These are phyloP conservation scores for Nicotiana undulata DNA, from an alignment of 257 asterid species.

Conservation along the genomic window DNA sequence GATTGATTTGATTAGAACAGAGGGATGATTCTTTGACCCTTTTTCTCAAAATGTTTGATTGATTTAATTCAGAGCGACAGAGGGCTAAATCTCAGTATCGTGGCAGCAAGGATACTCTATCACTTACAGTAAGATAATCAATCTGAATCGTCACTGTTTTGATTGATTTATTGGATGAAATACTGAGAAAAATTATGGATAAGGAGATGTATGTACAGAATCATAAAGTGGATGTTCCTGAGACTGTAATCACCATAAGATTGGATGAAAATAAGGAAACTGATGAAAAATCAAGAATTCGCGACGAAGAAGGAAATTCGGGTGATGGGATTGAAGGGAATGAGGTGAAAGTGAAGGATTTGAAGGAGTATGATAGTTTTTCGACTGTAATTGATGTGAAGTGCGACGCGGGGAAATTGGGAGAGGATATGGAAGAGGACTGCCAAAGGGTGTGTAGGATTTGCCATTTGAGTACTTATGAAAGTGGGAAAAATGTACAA, in stretches of 20 bases:
- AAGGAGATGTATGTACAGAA: neutral
- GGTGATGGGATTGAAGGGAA: neutral
- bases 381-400: conserved; percentile 34
- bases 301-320: neutral
- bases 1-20: neutral
- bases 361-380: conserved; percentile 10
- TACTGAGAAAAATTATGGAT: neutral
- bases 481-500: conserved; percentile 19
- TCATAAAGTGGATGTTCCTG: neutral
- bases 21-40: neutral
- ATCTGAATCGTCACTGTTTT: too few relatives aligned
- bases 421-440: conserved; percentile 19
- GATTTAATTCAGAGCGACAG: neutral
- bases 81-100: neutral
- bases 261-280: neutral
- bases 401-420: conserved; percentile 4
- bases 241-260: neutral
- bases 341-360: neutral
- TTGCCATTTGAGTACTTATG: conserved; percentile 67
- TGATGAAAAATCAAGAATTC: conserved; percentile 1
- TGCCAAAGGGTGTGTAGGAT: conserved; percentile 49
- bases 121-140: too few relatives aligned
- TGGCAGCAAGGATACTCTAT: neutral
- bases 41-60: neutral
- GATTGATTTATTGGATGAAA: neutral